Percentiles rank a stretch among this genome's conserved stretches.
Conservation (phyloP, 2,329 filamentous ascomycete species). For the Alternaria gansuensis region DNA sequence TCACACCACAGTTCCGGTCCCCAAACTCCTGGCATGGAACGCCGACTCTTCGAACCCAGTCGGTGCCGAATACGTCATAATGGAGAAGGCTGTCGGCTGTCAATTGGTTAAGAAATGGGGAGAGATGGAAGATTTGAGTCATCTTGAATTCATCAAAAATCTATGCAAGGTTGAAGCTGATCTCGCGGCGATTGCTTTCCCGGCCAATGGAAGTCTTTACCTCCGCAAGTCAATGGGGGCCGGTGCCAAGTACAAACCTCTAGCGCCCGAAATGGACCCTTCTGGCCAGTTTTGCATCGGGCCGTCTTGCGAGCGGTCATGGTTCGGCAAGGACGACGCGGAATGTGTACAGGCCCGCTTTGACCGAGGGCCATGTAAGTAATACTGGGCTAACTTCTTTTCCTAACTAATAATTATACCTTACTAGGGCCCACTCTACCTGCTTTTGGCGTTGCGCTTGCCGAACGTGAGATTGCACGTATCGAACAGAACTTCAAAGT, state of each 20-base stretch:
- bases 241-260: slow-evolving; percentile 11
- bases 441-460: slow-evolving; percentile 32
- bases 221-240: slow-evolving; percentile 27
- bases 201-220: slow-evolving; percentile 48
- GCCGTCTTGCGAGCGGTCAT: slow-evolving; percentile 29
- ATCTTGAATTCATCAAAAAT: slow-evolving; percentile 38
- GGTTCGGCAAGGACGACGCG: slow-evolving; percentile 13
- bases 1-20: slow-evolving; percentile 36
- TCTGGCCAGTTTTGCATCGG: slow-evolving; percentile 30
- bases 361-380: slow-evolving; percentile 30
- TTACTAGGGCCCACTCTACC: slow-evolving; percentile 27
- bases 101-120: slow-evolving; percentile 45
- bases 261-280: slow-evolving; percentile 19
- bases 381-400: slow-evolving; percentile 16
- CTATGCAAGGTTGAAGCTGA: slow-evolving; percentile 38
- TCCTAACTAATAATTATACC: no score
- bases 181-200: slow-evolving; percentile 39
- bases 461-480: slow-evolving; percentile 26
- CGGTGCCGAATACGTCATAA: slow-evolving; percentile 50
- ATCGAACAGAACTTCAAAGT: slow-evolving; percentile 4
- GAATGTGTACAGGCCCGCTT: slow-evolving; percentile 9
- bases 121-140: slow-evolving; percentile 33
- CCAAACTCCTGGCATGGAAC: slow-evolving; percentile 42
- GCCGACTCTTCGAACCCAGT: slow-evolving; percentile 40
- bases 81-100: slow-evolving; percentile 44